phyloP scores from a whole-genome alignment of 305 asterid genomes.

The Solanum aculeatissimum region DNA sequence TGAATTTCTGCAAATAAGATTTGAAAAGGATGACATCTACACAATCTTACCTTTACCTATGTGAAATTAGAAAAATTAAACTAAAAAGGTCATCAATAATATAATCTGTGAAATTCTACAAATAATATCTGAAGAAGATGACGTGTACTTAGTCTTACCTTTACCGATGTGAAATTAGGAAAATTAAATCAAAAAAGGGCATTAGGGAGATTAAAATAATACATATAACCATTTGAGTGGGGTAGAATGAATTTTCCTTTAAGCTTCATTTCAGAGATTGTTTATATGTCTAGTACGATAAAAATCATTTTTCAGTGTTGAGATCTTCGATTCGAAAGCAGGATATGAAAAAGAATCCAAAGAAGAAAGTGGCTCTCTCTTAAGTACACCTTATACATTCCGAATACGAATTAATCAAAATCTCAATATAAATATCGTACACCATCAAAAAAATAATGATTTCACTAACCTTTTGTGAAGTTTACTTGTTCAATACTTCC shows the following conservation, averaged over 20 bases:
- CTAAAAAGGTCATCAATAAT: too few relatives aligned
- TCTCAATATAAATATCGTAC: not conserved
- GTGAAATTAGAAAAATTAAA: not conserved
- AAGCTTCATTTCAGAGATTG: not conserved
- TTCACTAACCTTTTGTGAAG: slow-evolving; percentile 27
- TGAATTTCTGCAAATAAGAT: too few relatives aligned
- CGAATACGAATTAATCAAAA: not conserved
- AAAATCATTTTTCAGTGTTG: not conserved
- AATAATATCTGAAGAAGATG: too few relatives aligned
- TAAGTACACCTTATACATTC: not conserved
- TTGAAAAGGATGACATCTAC: not conserved
- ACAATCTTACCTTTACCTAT: not conserved
- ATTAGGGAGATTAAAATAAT: not conserved
- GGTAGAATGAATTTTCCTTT: not conserved
- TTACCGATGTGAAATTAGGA: too few relatives aligned
- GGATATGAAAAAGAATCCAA: not conserved
- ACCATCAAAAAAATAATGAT: not conserved
- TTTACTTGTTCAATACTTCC: slow-evolving; percentile 36
- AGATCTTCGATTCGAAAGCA: not conserved
- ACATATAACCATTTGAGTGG: not conserved
- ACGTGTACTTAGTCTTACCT: too few relatives aligned
- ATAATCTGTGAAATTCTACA: too few relatives aligned
- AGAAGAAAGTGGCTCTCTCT: not conserved
- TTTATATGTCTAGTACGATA: not conserved
- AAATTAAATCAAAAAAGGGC: not conserved